A percentile compares a stretch with the other conserved stretches of the same genome.
Conservation (phyloP, 345 rosid species). For the Ricinus communis region DNA sequence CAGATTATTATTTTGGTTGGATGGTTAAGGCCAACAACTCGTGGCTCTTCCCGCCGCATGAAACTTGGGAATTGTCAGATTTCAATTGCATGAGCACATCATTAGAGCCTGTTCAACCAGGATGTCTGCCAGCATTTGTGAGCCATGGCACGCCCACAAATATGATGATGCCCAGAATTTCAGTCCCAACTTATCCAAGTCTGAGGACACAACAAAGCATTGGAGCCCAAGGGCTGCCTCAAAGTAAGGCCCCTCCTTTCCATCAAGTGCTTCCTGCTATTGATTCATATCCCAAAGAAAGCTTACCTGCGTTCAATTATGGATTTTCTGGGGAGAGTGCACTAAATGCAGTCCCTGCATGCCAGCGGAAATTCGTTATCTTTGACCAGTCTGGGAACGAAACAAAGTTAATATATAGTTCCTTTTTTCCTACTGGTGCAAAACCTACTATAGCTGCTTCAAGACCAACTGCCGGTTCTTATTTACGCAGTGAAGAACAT, state of each 20-base stretch:
- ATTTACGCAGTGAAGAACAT: conserved; percentile 29
- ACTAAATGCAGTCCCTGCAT: conserved; percentile 30
- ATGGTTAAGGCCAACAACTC: conserved; percentile 37
- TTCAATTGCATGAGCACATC: conserved; percentile 50
- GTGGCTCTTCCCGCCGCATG: conserved; percentile 33
- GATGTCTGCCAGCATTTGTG: conserved; percentile 44
- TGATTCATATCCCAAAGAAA: conserved; percentile 34
- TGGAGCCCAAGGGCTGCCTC: conserved; percentile 44
- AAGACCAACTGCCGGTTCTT: conserved; percentile 24
- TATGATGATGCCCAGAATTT: conserved; percentile 35
- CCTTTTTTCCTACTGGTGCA: conserved; percentile 31
- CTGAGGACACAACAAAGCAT: conserved; percentile 39
- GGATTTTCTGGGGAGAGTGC: conserved; percentile 30
- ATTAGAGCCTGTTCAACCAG: conserved; percentile 37
- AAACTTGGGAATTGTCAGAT: conserved; percentile 37
- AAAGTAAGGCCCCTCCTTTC: conserved; percentile 34
- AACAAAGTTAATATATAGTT: conserved; percentile 35
- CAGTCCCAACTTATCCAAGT: conserved; percentile 37
- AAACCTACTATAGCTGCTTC: conserved; percentile 28
- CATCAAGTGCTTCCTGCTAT: conserved; percentile 37
- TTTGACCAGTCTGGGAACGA: conserved; percentile 26
- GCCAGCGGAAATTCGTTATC: conserved; percentile 11
- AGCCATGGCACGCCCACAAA: conserved; percentile 33
- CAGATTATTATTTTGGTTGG: conserved; percentile 39
- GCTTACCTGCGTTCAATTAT: conserved; percentile 27